Evolutionary conservation across 179 eudicot genomes (phyloP).

Genomic region (Heliamphora pulchella): DNA sequence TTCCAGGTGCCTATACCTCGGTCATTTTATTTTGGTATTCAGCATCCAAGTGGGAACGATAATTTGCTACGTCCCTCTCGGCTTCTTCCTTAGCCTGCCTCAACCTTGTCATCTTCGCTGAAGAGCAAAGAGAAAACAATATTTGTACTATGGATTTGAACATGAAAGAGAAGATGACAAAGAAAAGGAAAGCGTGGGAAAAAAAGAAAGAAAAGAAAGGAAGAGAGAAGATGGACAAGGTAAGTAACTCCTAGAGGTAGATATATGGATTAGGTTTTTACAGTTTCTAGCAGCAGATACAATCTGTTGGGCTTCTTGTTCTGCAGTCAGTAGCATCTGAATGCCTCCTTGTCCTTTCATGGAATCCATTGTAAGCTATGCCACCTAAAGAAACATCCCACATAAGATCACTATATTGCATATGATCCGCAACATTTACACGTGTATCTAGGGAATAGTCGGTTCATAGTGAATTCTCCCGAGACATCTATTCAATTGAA

Average conservation of each 20-base stretch:
- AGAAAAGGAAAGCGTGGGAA: background rate
- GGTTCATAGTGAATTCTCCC: no score
- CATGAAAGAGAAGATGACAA: background rate
- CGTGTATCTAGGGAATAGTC: no score
- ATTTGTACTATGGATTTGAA: background rate
- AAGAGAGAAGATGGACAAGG: background rate
- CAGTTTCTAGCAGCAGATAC: slow-evolving; percentile 41
- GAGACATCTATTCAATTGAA: no score
- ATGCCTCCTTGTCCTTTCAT: slow-evolving; percentile 49
- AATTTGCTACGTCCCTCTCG: slow-evolving; percentile 33
- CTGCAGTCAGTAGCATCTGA: slow-evolving; percentile 48
- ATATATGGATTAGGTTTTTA: slow-evolving; percentile 13
- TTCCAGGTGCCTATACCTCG: slow-evolving; percentile 24
- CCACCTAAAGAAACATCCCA: slow-evolving; percentile 6
- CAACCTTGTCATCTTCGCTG: slow-evolving; percentile 37
- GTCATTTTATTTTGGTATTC: slow-evolving; percentile 37
- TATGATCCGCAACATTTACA: background rate
- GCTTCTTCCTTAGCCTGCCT: slow-evolving; percentile 57
- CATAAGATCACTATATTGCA: background rate
- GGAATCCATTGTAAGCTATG: slow-evolving; percentile 31
- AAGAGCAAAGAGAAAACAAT: background rate
- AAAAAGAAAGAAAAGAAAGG: background rate
- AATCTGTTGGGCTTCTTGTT: slow-evolving; percentile 51
- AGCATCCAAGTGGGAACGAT: slow-evolving; percentile 38
- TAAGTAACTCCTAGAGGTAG: background rate